Percentiles rank a stretch among this genome's conserved stretches.
Conservation (phyloP, 73 alveolate genomes). For the Paramecium caudatum region DNA sequence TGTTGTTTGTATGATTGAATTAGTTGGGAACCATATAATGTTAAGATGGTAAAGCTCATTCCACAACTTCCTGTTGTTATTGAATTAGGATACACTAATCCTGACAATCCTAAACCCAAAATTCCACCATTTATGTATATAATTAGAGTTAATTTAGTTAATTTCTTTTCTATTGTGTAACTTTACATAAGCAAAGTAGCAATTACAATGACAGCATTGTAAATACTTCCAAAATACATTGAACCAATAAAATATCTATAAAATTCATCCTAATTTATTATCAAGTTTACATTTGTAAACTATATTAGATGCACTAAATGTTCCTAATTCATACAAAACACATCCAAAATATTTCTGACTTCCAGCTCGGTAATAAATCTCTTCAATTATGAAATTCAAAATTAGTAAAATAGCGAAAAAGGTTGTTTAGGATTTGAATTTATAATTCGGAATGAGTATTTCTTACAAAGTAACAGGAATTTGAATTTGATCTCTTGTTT, state of each 20-base stretch:
- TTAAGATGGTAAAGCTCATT: not conserved
- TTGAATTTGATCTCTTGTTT: slow-evolving; percentile 34
- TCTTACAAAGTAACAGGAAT: not conserved
- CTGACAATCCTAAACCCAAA: slow-evolving; percentile 17
- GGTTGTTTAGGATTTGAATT: slow-evolving; percentile 30
- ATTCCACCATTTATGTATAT: slow-evolving; percentile 34
- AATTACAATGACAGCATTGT: slow-evolving; percentile 12
- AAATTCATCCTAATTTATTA: slow-evolving; percentile 5
- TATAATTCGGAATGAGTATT: not conserved
- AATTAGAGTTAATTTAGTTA: not conserved
- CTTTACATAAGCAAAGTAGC: not conserved
- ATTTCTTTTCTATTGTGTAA: not conserved
- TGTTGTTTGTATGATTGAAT: not conserved
- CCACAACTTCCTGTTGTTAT: slow-evolving; percentile 37
- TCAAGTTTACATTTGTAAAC: slow-evolving; percentile 8
- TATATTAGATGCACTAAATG: slow-evolving; percentile 42
- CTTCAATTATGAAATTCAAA: not conserved
- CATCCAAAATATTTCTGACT: slow-evolving; percentile 42
- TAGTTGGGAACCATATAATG: not conserved
- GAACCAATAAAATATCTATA: slow-evolving; percentile 22
- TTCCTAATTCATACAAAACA: slow-evolving; percentile 29
- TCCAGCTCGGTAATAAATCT: slow-evolving; percentile 14
- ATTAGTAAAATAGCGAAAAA: not conserved
- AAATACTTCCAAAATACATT: slow-evolving; percentile 10
- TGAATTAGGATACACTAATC: not conserved